These are phyloP conservation scores for Suhomyces coccinellae DNA, from an alignment of 1,139 yeast genomes.

Conservation along the genomic window DNA sequence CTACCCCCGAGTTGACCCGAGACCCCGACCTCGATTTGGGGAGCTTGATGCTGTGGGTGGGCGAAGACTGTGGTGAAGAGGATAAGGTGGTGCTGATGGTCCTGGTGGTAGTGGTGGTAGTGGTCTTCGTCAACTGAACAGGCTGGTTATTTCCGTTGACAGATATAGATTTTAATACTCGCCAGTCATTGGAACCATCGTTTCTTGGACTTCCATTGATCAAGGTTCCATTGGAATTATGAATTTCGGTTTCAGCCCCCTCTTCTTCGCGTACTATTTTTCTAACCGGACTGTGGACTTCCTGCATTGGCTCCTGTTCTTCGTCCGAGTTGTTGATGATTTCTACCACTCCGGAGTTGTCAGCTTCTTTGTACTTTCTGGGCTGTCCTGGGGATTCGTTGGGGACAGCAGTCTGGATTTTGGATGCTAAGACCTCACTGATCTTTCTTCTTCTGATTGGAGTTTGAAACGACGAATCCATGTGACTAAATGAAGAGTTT, in stretches of 20 bases:
- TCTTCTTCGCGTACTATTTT: constrained; percentile 20
- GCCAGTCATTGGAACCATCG: constrained; percentile 35
- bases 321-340: constrained; percentile 44
- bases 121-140: constrained; percentile 47
- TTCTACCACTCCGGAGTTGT: constrained; percentile 28
- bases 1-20: constrained; percentile 30
- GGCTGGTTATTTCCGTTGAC: constrained; percentile 38
- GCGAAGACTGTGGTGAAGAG: constrained; percentile 39
- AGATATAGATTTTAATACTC: constrained; percentile 44
- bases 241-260: constrained; percentile 15
- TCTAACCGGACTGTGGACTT: constrained; percentile 24
- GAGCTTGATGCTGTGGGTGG: constrained; percentile 25
- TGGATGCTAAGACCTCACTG: constrained; percentile 67
- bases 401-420: constrained; percentile 79
- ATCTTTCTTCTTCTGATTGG: constrained; percentile 73
- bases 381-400: constrained; percentile 97
- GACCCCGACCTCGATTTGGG: constrained; percentile 39
- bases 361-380: constrained; percentile 58
- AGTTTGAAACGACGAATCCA: constrained; percentile 57
- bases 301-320: constrained; percentile 27
- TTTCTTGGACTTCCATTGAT: constrained; percentile 27
- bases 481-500: constrained; percentile 31
- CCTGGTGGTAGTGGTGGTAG: constrained; percentile 51
- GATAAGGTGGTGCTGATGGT: constrained; percentile 48
- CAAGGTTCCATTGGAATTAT: constrained; percentile 16